Evolutionary conservation across 169 alveolate genomes (phyloP).

Genomic region (Plasmodium sp.): DNA sequence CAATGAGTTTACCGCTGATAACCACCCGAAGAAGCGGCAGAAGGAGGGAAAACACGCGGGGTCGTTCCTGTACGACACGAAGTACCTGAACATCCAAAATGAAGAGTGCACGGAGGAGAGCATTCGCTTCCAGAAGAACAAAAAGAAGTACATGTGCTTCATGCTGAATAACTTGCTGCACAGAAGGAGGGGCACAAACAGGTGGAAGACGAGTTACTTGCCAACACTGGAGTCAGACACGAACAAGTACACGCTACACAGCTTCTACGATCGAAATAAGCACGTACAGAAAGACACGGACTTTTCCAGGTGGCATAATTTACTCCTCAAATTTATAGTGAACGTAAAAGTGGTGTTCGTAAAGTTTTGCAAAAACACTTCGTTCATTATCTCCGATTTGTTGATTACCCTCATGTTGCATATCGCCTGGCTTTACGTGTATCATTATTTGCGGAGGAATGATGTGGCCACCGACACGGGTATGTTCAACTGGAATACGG

Average conservation of each 20-base stretch:
- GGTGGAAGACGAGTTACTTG: constrained; percentile 10
- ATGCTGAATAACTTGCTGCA: constrained; percentile 3
- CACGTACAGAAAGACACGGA: background rate
- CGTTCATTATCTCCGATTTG: constrained; percentile 66
- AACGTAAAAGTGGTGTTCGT: constrained; percentile 22
- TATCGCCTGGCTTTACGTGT: constrained; percentile 36
- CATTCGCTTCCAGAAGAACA: background rate
- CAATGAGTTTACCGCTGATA: too few species aligned
- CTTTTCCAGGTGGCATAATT: constrained; percentile 34
- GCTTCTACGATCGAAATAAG: constrained; percentile 66
- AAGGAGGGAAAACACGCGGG: background rate
- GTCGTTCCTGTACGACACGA: constrained; percentile 8
- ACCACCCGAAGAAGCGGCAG: background rate
- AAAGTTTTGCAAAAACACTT: constrained; percentile 50
- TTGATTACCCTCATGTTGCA: constrained; percentile 19
- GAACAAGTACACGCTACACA: constrained; percentile 20
- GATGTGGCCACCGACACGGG: constrained; percentile 24
- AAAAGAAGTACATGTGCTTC: constrained; percentile 8
- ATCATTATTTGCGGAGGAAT: constrained; percentile 23
- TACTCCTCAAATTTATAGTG: constrained; percentile 20
- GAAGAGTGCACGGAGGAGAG: constrained; percentile 3
- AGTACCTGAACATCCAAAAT: constrained; percentile 3
- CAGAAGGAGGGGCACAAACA: background rate
- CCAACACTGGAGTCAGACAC: background rate
- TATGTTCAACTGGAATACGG: constrained; percentile 73